Conservation (phyloP, 305 asterid genomes). For the Fraxinus platypoda region DNA sequence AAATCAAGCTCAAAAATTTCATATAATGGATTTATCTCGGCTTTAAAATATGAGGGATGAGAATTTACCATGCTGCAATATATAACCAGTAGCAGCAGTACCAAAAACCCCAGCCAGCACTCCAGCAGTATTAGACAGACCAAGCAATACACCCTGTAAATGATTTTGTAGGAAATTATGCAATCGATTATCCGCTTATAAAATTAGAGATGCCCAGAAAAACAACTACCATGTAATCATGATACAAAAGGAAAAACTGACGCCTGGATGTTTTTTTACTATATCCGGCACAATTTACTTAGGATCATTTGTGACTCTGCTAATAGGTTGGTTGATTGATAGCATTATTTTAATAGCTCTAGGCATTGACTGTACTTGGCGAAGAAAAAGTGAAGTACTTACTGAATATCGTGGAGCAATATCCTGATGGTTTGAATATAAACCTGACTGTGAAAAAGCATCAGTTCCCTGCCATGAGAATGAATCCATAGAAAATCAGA, state of each 20-base stretch:
- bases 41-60: background rate
- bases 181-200: background rate
- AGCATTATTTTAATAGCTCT: background rate
- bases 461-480: conserved; percentile 63
- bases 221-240: background rate
- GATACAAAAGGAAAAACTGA: background rate
- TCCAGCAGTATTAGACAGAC: conserved; percentile 90
- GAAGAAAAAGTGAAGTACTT: conserved; percentile 29
- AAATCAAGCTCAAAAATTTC: background rate
- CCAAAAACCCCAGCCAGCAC: conserved; percentile 92
- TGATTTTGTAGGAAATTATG: background rate
- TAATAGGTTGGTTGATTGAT: conserved; percentile 5
- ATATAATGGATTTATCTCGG: background rate
- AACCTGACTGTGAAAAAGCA: conserved; percentile 92
- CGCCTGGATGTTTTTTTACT: background rate
- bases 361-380: background rate
- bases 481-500: conserved; percentile 1
- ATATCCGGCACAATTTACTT: background rate
- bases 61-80: conserved; percentile 77
- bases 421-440: conserved; percentile 89
- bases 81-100: conserved; percentile 89
- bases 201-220: background rate
- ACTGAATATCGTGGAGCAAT: conserved; percentile 92
- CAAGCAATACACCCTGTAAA: conserved; percentile 80
- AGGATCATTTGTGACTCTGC: background rate